Conservation (phyloP, 129 eudicot genomes). For the Scalesia atractyloides region DNA sequence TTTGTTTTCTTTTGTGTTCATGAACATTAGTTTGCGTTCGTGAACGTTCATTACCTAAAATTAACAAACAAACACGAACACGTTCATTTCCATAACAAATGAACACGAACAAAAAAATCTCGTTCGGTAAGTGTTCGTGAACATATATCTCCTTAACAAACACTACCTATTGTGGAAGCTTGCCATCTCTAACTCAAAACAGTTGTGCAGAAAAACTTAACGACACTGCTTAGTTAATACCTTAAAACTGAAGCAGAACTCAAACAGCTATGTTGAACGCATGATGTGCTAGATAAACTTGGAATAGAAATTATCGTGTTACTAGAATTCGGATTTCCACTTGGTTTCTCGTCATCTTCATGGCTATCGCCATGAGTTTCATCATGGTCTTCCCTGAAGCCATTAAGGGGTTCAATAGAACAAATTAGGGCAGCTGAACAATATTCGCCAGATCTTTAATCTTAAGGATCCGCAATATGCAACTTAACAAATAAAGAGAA, state of each 20-base stretch:
- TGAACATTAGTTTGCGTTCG: too few relatives aligned
- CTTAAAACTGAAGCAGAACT: slow-evolving; percentile 49
- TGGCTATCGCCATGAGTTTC: slow-evolving; percentile 24
- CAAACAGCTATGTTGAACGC: slow-evolving; percentile 36
- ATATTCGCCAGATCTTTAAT: slow-evolving; percentile 90
- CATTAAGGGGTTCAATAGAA: slow-evolving; percentile 55
- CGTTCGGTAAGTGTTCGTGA: too few relatives aligned
- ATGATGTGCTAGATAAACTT: slow-evolving; percentile 37
- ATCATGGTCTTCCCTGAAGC: slow-evolving; percentile 33
- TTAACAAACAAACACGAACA: too few relatives aligned
- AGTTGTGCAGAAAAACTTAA: neutral
- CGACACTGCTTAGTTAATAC: slow-evolving; percentile 27
- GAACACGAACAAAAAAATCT: too few relatives aligned
- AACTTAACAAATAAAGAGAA: slow-evolving; percentile 78
- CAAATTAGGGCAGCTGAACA: slow-evolving; percentile 83
- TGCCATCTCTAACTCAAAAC: neutral
- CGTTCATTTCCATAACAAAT: too few relatives aligned
- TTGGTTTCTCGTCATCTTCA: slow-evolving; percentile 31
- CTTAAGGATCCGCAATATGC: slow-evolving; percentile 90
- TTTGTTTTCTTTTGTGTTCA: too few relatives aligned
- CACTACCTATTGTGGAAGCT: too few relatives aligned
- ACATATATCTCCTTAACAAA: too few relatives aligned
- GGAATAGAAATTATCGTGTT: slow-evolving; percentile 41
- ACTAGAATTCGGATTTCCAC: slow-evolving; percentile 35
- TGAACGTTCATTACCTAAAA: too few relatives aligned